Evolutionary conservation across 805 yeast genomes (phyloP), one percentile per base, ranked within the genome.

Genomic region (Metschnikowia drakensbergensis): DNA sequence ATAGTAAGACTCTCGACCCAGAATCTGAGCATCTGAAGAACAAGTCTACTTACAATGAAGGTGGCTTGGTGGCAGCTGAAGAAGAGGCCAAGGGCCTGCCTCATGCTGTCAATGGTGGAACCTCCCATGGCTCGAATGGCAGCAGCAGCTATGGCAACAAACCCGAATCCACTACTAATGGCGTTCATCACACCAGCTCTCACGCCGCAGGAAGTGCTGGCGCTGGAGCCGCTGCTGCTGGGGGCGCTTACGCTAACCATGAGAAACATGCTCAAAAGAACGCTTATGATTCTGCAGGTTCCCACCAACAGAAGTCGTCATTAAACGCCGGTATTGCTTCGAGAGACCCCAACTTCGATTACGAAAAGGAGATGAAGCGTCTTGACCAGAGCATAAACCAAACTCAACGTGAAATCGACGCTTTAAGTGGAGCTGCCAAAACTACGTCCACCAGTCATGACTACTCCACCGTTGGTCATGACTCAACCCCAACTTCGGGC

Each of bases 31-130:
- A 66, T 52, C 31, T 45, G 27, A 47, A 58, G 48, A 68, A 69
- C 58, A 68, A 63, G 57, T 67, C 72, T 3, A 60, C 64, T n/a
- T 66, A 44, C 57, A 69, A 68, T 46, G 29, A 52, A 7, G 58
- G 47, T 3, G 73, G 70, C 13, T 49, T 67, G 36, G 48, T 35
- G 22, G 43, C 60, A 23, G 68, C 64, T 6, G 45, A 55, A 4
- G 54, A 48, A 6, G 61, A 58, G 42, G 54, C 50, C 7, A 40
- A 37, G 43, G 34, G 32, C 13, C 11, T 27, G 30, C 6, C 13
- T 26, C 23, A 6, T 4, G 2, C 35, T n/a, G 13, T 11, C 26
- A 8, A 23, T 17, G 38, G 33, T 13, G 33, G 26, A 30, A 4
- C 8, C 28, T 3, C 40, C 28, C 10, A 36, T 38, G 17, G 10